Base-by-base conservation (phyloP, 306 rosid genomes). In the Medicago arabica region DNA sequence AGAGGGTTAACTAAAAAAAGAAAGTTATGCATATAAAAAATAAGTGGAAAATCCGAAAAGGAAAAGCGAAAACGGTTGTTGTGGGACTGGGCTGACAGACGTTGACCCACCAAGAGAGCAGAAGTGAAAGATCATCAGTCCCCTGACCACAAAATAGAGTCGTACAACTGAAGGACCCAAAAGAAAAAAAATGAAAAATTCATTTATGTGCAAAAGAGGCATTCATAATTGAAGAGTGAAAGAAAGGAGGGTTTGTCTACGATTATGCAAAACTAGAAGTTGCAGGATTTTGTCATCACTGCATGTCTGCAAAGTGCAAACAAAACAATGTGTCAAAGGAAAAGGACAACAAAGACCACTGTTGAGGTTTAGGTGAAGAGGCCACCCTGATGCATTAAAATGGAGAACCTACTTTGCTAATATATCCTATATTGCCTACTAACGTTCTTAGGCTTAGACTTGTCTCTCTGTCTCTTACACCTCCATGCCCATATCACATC, bases 141-240 rank as follows among this genome's bases (percentile, higher is more conserved):
- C 69, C 19, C 76, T 65, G 75, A 57, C 60, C 36, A 63, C 60
- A 81, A 25, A 76, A 61, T 39, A 25, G 40, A 19, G 46, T 8
- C 46, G 74, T 43, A 63, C 81, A 58, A 58, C 17, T 21, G 36
- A 5, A 58, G 12, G 66, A 60, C 25, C 28, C 53, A 50, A 34
- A 34, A 0, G 38, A 34, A 34, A 34, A 34, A 34, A 34, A 34
- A 5, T 5, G 7, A 0, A 40, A 46, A 21, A 8, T 58, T 80
- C 74, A 75, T 78, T 59, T 43, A 75, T 66, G 67, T 66, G 80
- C 70, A 62, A 85, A 81, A 41, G 79, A 59, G 74, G 67, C 75
- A 59, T 79, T 75, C 18, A 85, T 85, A 85, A 82, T 82, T 85
- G 88, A 85, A 44, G 84, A 71, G 86, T 15, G 88, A 78, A 85